phyloP scores from a whole-genome alignment of 768 basidiomycete genomes.

The Mycena albidolilacea region DNA sequence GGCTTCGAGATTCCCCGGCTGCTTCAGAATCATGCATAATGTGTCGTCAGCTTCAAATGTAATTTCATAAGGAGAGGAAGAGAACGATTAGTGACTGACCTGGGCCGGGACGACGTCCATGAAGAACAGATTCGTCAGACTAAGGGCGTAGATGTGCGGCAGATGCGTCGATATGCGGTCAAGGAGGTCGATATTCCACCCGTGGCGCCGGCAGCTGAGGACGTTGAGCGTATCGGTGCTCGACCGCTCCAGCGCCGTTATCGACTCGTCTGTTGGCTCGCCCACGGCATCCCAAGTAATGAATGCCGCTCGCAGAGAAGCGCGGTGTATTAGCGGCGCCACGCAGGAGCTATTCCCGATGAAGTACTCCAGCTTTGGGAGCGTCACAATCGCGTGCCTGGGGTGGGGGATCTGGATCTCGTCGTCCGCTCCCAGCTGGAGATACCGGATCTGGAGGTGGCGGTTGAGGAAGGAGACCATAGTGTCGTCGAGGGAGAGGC shows the following conservation, averaged over 20 bases:
- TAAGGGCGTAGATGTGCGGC: slow-evolving; percentile 52
- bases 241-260: slow-evolving; percentile 50
- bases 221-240: slow-evolving; percentile 52
- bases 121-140: slow-evolving; percentile 54
- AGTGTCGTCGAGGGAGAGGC: slow-evolving; percentile 48
- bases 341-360: slow-evolving; percentile 53
- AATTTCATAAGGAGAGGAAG: neutral
- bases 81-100: slow-evolving; percentile 40
- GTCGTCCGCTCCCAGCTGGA: slow-evolving; percentile 51
- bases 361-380: slow-evolving; percentile 55
- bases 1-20: slow-evolving; percentile 46
- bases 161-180: slow-evolving; percentile 51
- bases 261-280: slow-evolving; percentile 47
- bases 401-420: slow-evolving; percentile 1
- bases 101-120: slow-evolving; percentile 49
- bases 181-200: slow-evolving; percentile 58
- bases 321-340: slow-evolving; percentile 44
- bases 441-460: slow-evolving; percentile 51
- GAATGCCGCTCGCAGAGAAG: slow-evolving; percentile 53
- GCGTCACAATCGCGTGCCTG: slow-evolving; percentile 40
- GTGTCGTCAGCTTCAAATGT: neutral
- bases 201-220: slow-evolving; percentile 53
- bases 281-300: slow-evolving; percentile 54
- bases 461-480: slow-evolving; percentile 53
- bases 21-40: neutral